Conservation (phyloP, 768 basidiomycete species). For the Suillus paluster region DNA sequence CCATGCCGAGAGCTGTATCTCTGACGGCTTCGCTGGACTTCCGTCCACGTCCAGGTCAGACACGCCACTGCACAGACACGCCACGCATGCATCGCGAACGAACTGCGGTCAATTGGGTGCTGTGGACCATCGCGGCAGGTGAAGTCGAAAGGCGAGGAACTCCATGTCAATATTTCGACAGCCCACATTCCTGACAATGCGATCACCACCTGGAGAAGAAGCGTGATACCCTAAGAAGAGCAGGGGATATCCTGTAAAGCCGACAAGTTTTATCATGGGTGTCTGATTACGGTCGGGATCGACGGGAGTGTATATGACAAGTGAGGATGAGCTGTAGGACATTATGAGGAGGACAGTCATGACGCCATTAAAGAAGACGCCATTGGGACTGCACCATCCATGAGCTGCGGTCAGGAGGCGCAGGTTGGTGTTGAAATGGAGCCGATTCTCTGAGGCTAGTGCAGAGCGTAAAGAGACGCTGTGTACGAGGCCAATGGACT, state of each 20-base stretch:
- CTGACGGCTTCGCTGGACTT: conserved; percentile 19
- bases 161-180: conserved; percentile 36
- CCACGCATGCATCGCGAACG: conserved; percentile 30
- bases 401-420: conserved; percentile 28
- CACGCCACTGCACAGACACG: no score
- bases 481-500: conserved; percentile 33
- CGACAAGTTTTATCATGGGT: no score
- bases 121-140: conserved; percentile 34
- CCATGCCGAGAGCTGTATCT: conserved; percentile 32
- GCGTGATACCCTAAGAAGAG: conserved; percentile 29
- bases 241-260: conserved; percentile 31
- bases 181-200: conserved; percentile 26
- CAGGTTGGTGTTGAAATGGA: conserved; percentile 35
- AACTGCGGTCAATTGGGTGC: conserved; percentile 24
- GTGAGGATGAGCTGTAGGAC: conserved; percentile 31
- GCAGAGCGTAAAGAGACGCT: conserved; percentile 31
- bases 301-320: no score
- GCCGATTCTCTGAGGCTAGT: conserved; percentile 27
- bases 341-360: conserved; percentile 33
- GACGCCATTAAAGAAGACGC: conserved; percentile 21
- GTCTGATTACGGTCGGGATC: no score
- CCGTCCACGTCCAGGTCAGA: conserved; percentile 5
- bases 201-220: conserved; percentile 27
- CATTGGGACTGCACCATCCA: conserved; percentile 27
- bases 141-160: conserved; percentile 34